phyloP scores from a whole-genome alignment of 495 filamentous ascomycete species.

The Chaetomium cochliodes region DNA sequence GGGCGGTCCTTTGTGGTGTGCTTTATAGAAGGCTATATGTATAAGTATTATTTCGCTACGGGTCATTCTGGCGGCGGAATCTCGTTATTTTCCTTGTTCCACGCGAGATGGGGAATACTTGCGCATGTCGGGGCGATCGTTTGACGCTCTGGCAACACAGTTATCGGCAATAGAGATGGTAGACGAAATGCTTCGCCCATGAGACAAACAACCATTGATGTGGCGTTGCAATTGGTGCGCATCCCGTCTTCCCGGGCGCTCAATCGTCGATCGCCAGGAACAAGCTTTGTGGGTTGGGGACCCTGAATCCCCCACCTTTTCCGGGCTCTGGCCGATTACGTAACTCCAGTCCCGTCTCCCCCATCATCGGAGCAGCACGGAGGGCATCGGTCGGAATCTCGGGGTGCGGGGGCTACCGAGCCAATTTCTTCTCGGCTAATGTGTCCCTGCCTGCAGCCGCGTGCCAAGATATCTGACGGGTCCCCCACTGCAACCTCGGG shows the following conservation, averaged over 20 bases:
- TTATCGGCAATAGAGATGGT: slow-evolving; percentile 8
- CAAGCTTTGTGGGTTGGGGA: slow-evolving; percentile 13
- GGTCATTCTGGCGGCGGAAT: slow-evolving; percentile 13
- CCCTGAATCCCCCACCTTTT: slow-evolving; percentile 2
- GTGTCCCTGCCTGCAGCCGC: slow-evolving; percentile 13
- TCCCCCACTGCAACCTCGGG: slow-evolving; percentile 16
- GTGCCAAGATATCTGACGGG: slow-evolving; percentile 15
- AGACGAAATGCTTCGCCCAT: slow-evolving; percentile 12
- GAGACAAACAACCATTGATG: background rate
- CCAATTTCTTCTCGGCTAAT: slow-evolving; percentile 24
- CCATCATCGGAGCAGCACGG: slow-evolving; percentile 19
- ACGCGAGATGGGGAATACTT: background rate
- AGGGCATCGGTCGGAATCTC: slow-evolving; percentile 14
- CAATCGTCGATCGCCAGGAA: slow-evolving; percentile 8
- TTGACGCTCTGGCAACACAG: background rate
- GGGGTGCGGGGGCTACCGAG: slow-evolving; percentile 12
- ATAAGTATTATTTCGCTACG: slow-evolving; percentile 24
- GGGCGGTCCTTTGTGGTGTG: background rate
- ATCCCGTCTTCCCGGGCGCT: background rate
- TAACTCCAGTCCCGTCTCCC: slow-evolving; percentile 2
- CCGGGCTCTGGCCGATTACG: slow-evolving; percentile 1
- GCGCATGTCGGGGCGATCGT: slow-evolving; percentile 9
- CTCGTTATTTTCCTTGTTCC: slow-evolving; percentile 14
- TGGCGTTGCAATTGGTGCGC: slow-evolving; percentile 7
- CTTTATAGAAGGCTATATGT: slow-evolving; percentile 26